Base-by-base conservation (phyloP, 2,329 filamentous ascomycete genomes). In the Colletotrichum endophyticum region DNA sequence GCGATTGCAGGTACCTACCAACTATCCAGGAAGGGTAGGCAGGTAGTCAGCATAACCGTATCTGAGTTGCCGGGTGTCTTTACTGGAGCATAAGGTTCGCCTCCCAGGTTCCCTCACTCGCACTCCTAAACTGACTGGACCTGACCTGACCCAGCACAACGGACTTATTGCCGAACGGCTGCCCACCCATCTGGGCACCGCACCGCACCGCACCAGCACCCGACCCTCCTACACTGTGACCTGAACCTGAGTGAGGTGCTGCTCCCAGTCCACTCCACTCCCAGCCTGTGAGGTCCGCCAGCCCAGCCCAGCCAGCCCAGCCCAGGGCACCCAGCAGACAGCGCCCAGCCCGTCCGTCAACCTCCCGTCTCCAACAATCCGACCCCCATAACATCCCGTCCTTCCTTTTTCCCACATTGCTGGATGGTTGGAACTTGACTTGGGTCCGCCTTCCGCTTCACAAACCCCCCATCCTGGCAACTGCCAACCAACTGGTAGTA, bases 401-500 rank as follows among this genome's bases (percentile, higher is more conserved):
- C 68, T 66, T 71, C 73, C 68, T 39, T 72, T 76, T 73, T 59
- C 73, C 70, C 62, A 66, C 62, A 34, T 49, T 30, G 39, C 61
- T 71, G 62, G 62, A 64, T 44, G 22, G 34, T 53, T 13, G 44
- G 44, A 53, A 53, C 32, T 36, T 64, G 32, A 53, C 32, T 36
- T 64, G 32, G 32, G 61, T 68, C 73, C 69, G 70, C 56, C 69
- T 22, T 61, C 73, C 32, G 22, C 53, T 64, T 49, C 44, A 25
- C 27, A 34, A 53, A 62, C 69, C 70, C 69, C 70, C 36, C 32
- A 76, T 76, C 70, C 74, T 76, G 74, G 70, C 74, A 74, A 74
- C 70, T 76, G 57, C 63, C 39, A 61, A 73, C 73, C 73, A 68
- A 76, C 74, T 76, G 74, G 66, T 76, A 73, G 71, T 76, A 22